phyloP scores from a whole-genome alignment of 306 rosid species.

The Lathyrus oleraceus region DNA sequence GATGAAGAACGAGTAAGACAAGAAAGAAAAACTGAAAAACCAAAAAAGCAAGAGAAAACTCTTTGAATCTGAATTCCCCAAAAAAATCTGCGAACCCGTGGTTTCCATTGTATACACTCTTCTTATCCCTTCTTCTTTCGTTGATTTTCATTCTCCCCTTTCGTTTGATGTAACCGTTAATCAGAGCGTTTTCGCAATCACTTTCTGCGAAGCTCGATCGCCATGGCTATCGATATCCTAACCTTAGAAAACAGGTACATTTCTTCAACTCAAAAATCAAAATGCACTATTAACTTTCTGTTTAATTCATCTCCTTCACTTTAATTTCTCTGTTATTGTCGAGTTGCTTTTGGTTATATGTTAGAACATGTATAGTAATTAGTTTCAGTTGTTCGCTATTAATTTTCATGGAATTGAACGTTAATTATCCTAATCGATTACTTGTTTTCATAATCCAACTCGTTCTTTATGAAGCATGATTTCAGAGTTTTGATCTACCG shows the following conservation, averaged over 20 bases:
- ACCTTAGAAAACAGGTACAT: constrained; percentile 57
- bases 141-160: constrained; percentile 2
- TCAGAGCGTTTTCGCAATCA: constrained; percentile 26
- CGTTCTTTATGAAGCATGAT: not conserved
- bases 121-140: constrained; percentile 6
- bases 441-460: constrained; percentile 11
- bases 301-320: not conserved
- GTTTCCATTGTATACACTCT: constrained; percentile 22
- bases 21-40: not conserved
- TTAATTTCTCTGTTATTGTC: not conserved
- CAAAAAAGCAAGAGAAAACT: not conserved
- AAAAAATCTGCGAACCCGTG: not conserved
- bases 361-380: constrained; percentile 3
- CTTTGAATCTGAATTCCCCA: constrained; percentile 1
- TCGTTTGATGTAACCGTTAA: constrained; percentile 15
- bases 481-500: constrained; percentile 13
- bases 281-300: not conserved
- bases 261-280: constrained; percentile 13
- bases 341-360: constrained; percentile 15
- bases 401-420: constrained; percentile 12
- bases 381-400: constrained; percentile 17
- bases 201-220: constrained; percentile 27
- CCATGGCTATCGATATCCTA: constrained; percentile 57
- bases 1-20: not conserved
- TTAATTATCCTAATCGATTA: constrained; percentile 8